phyloP scores from a whole-genome alignment of 228 moss, liverwort and hornwort species.

The Sphagnum magellanicum region DNA sequence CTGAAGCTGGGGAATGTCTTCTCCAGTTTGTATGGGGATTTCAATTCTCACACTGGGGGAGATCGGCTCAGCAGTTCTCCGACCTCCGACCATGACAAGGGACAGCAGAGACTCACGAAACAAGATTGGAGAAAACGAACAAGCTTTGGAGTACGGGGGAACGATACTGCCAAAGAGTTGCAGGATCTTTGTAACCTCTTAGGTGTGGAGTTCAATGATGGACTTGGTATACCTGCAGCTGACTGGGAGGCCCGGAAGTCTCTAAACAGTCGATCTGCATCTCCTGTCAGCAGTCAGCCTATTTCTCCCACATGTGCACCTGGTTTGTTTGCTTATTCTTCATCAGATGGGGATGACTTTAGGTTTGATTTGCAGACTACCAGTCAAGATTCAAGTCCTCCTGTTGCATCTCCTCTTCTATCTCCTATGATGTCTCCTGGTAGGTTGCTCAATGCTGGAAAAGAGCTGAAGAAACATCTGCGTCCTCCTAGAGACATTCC shows the following conservation, averaged over 20 bases:
- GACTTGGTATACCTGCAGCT: conserved; percentile 31
- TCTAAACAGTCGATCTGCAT: conserved; percentile 28
- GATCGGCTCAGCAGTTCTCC: too few relatives aligned
- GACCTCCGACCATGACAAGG: too few relatives aligned
- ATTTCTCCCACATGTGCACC: conserved; percentile 1
- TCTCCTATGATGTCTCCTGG: conserved; percentile 10
- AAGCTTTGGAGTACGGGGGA: conserved; percentile 36
- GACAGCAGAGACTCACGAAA: too few relatives aligned
- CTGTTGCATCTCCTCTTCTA: conserved; percentile 25
- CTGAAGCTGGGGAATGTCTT: too few relatives aligned
- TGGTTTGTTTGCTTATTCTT: conserved; percentile 35
- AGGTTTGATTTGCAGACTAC: conserved; percentile 24
- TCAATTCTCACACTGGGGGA: too few relatives aligned
- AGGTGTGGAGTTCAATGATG: conserved; percentile 25
- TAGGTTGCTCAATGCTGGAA: conserved; percentile 23
- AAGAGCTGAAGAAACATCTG: conserved; percentile 13
- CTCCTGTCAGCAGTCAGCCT: conserved; percentile 14
- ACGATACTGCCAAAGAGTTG: conserved; percentile 15
- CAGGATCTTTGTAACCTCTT: conserved; percentile 18
- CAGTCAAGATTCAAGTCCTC: conserved; percentile 22
- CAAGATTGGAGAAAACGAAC: background rate
- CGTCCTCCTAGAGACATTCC: conserved; percentile 15
- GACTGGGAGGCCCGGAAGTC: conserved; percentile 50
- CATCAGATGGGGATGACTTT: conserved; percentile 20
- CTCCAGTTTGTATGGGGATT: too few relatives aligned